Conservation (phyloP, 2,329 filamentous ascomycete genomes). For the Fusarium liriodendri region DNA sequence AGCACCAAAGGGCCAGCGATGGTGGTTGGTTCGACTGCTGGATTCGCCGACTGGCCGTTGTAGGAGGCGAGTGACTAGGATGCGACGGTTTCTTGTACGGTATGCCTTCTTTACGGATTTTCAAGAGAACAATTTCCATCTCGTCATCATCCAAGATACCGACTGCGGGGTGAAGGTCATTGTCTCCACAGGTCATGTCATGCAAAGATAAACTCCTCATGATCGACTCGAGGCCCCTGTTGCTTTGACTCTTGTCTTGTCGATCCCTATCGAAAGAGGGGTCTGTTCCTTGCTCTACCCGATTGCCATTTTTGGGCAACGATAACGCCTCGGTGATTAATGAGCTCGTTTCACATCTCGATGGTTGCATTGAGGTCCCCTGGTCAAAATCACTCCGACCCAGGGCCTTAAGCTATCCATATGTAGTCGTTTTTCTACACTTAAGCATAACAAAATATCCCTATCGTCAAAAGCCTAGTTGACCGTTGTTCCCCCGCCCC, state of each 20-base stretch:
- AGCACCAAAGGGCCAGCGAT: not conserved
- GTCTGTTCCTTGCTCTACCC: not conserved
- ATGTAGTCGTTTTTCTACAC: not conserved
- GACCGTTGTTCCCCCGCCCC: not conserved
- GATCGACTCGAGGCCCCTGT: not conserved
- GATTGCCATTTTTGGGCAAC: not conserved
- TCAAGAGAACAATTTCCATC: not conserved
- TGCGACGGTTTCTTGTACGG: not conserved
- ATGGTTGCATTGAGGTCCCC: not conserved
- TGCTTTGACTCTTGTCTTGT: not conserved
- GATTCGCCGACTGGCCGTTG: not conserved
- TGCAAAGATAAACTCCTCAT: not conserved
- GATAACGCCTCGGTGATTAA: not conserved
- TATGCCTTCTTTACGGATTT: not conserved
- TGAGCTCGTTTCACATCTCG: not conserved
- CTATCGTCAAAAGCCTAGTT: not conserved
- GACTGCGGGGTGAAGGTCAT: not conserved
- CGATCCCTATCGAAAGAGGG: not conserved
- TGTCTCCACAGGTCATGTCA: not conserved
- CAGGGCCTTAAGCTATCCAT: not conserved
- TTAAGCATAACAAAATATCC: not conserved
- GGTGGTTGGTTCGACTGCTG: not conserved
- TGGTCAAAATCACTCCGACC: not conserved
- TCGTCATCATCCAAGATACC: not conserved
- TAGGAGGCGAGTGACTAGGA: not conserved